phyloP scores from a whole-genome alignment of 805 yeast genomes.

The Lipomyces yamadae region DNA sequence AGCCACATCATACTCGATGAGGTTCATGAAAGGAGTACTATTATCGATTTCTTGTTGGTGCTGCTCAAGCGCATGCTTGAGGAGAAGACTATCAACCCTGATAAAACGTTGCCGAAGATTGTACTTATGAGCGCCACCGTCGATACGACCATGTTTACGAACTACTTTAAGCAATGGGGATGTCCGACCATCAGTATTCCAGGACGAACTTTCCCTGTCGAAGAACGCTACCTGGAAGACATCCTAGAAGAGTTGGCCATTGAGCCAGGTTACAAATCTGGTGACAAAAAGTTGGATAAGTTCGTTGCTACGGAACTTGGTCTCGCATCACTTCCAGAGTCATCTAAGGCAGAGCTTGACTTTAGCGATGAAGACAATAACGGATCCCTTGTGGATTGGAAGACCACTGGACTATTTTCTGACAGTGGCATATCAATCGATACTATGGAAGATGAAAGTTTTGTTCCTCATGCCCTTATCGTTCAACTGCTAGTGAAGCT shows the following conservation, averaged over 20 bases:
- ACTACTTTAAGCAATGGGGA: constrained; percentile 56
- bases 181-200: constrained; percentile 77
- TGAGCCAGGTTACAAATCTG: background rate
- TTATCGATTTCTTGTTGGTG: constrained; percentile 76
- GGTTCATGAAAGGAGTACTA: constrained; percentile 82
- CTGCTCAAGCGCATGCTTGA: constrained; percentile 53
- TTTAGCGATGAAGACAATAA: constrained; percentile 7
- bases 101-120: constrained; percentile 45
- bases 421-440: constrained; percentile 11
- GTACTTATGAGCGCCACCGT: constrained; percentile 83
- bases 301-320: constrained; percentile 6
- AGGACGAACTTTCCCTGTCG: constrained; percentile 92
- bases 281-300: background rate
- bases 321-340: background rate
- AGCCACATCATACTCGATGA: constrained; percentile 75
- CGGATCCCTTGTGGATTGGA: constrained; percentile 27
- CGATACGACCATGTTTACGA: constrained; percentile 65
- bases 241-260: constrained; percentile 49
- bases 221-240: constrained; percentile 72
- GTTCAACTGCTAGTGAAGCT: constrained; percentile 26
- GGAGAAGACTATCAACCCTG: constrained; percentile 6
- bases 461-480: constrained; percentile 27
- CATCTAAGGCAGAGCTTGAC: background rate
- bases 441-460: constrained; percentile 22
- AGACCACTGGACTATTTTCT: constrained; percentile 13